These are phyloP conservation scores for Scheffersomyces illinoinensis DNA, from an alignment of 1,139 yeast species.

Conservation along the genomic window DNA sequence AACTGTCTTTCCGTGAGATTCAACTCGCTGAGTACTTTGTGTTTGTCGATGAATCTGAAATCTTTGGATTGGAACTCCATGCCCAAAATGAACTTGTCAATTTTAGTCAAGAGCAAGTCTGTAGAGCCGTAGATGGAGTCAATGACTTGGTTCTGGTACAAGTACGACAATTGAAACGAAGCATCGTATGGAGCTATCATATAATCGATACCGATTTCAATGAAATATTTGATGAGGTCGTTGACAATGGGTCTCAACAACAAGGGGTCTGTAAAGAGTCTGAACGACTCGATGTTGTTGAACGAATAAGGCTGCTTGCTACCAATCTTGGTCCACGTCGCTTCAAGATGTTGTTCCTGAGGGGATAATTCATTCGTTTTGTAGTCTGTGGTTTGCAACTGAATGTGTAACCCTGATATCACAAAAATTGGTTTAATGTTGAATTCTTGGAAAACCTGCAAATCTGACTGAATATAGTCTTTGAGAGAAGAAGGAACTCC, in stretches of 20 bases:
- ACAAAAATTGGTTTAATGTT: conserved; percentile 78
- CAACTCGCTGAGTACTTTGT: conserved; percentile 60
- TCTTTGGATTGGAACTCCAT: conserved; percentile 67
- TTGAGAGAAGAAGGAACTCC: conserved; percentile 74
- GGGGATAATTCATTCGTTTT: conserved; percentile 44
- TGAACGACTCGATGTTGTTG: conserved; percentile 39
- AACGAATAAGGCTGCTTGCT: conserved; percentile 28
- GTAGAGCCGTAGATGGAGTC: conserved; percentile 86
- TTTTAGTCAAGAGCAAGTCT: conserved; percentile 64
- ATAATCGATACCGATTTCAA: conserved; percentile 59
- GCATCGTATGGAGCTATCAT: conserved; percentile 84
- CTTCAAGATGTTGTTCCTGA: conserved; percentile 47
- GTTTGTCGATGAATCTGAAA: conserved; percentile 66
- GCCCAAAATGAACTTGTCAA: conserved; percentile 72
- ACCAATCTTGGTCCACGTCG: conserved; percentile 46
- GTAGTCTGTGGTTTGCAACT: conserved; percentile 28
- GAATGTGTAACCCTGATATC: conserved; percentile 56
- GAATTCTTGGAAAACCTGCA: conserved; percentile 58
- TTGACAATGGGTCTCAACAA: conserved; percentile 51
- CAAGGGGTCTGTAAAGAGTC: conserved; percentile 48
- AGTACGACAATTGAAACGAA: conserved; percentile 77
- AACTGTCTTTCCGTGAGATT: conserved; percentile 64
- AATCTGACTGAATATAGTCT: conserved; percentile 60
- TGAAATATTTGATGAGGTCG: conserved; percentile 59
- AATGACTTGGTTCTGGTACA: conserved; percentile 55